Base-by-base conservation (phyloP, 176 grass and related monocot genomes). In the Juncus effusus region DNA sequence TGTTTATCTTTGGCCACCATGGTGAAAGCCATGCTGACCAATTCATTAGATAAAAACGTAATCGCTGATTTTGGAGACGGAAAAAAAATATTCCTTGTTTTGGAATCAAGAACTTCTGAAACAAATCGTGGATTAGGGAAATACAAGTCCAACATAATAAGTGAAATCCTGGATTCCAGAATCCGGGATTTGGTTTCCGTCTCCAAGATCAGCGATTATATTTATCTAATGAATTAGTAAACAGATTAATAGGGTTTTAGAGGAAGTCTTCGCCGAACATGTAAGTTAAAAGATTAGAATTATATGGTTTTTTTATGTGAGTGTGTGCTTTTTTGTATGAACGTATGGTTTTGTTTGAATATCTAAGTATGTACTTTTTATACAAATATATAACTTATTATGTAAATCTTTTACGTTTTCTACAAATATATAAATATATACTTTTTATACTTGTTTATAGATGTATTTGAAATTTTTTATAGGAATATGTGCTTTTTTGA, bases 61-160 rank as follows among this genome's bases (percentile, higher is more conserved):
- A 41, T 96, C 88, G 1, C 93, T 96, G 78, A 96, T 96, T 79
- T 87, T 96, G 51, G 87, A 96, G 10, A 96, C 82, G 6, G 88
- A 96, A 42, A 96, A 87, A 36, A 92, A 84, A 28, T 28, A 69
- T 92, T 91, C 67, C 84, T 96, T 12, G 93, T 92, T 80, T 85
- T 91, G 4, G 93, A 96, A 76, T 96, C 93, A 28, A 28, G 10
- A 83, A 82, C 40, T 86, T 89, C 60, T 78, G 71, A 41, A 85
- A 92, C 57, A 85, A 82, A 65, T 84, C 94, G 38, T 97, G 88
- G 88, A 97, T 97, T 64, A 69, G 85, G 28, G 85, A 97, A 76
- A 97, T 97, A 89, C 58, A 97, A 97, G 91, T 97, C 94, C 61
- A 97, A 92, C 77, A 89, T 93, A 53, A 97, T 97, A 69, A 97